Percentiles rank a stretch among this genome's conserved stretches.
These are phyloP conservation scores for Arthrobotrys entomopaga DNA, from an alignment of 2,329 filamentous ascomycete genomes.

Conservation along the genomic window DNA sequence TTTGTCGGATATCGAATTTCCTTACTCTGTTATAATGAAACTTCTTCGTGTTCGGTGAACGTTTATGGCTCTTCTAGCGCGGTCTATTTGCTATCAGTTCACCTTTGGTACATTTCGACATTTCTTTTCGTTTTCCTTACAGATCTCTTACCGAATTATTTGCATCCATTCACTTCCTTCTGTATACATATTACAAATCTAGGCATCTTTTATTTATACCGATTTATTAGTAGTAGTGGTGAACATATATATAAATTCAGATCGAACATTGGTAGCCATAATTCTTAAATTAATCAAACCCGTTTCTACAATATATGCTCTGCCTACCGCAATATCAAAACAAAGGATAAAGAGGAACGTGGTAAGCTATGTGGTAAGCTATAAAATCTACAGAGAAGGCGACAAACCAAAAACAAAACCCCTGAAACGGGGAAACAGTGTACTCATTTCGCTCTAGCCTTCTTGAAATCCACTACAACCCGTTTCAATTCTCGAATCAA, in stretches of 20 bases:
- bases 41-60: conserved; percentile 14
- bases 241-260: no score
- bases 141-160: conserved; percentile 5
- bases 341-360: neutral
- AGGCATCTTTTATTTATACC: conserved; percentile 4
- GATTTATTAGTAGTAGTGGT: no score
- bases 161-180: conserved; percentile 35
- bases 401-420: neutral
- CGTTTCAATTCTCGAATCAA: conserved; percentile 81
- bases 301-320: no score
- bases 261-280: no score
- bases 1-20: conserved; percentile 36
- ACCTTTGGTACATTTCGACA: conserved; percentile 26
- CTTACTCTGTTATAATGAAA: conserved; percentile 6
- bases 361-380: neutral
- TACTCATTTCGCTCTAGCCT: neutral
- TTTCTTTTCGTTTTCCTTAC: conserved; percentile 4
- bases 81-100: conserved; percentile 9
- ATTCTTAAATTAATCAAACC: no score
- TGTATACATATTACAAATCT: conserved; percentile 33
- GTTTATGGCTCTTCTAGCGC: conserved; percentile 12
- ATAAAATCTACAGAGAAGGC: conserved; percentile 15
- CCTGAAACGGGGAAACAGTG: neutral
- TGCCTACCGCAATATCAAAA: neutral
- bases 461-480: conserved; percentile 66